phyloP scores from a whole-genome alignment of 352 stramenopile genomes.

The Phytophthora parvispora region DNA sequence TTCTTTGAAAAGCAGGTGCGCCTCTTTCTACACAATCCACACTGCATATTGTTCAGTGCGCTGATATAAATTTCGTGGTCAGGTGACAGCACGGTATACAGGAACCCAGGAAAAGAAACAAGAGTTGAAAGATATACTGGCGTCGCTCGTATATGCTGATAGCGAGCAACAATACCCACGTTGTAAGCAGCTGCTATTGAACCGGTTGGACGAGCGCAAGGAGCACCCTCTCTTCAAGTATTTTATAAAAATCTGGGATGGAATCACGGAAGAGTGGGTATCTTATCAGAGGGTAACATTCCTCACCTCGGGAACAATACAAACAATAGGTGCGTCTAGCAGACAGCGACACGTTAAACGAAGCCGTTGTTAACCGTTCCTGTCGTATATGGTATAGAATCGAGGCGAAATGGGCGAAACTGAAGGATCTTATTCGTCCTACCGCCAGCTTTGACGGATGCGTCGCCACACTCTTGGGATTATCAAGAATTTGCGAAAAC shows the following conservation, averaged over 20 bases:
- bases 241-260: conserved; percentile 9
- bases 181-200: background rate
- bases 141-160: background rate
- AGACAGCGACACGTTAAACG: too few relatives aligned
- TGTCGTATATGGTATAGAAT: background rate
- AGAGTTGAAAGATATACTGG: background rate
- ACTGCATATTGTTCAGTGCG: too few relatives aligned
- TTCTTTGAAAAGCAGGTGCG: conserved; percentile 3
- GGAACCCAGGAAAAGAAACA: background rate
- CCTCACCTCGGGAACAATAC: conserved; percentile 6
- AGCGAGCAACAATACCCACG: background rate
- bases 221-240: background rate
- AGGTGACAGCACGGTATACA: background rate
- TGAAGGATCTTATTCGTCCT: background rate
- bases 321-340: conserved; percentile 3
- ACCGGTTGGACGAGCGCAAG: background rate
- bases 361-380: too few relatives aligned
- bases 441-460: background rate
- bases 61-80: too few relatives aligned
- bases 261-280: conserved; percentile 1
- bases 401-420: conserved; percentile 6
- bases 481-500: conserved; percentile 3
- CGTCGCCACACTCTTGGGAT: background rate
- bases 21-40: too few relatives aligned
- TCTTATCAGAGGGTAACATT: background rate